Evolutionary conservation across 1,139 yeast species (phyloP).

Genomic region (Suhomyces bribrorum): DNA sequence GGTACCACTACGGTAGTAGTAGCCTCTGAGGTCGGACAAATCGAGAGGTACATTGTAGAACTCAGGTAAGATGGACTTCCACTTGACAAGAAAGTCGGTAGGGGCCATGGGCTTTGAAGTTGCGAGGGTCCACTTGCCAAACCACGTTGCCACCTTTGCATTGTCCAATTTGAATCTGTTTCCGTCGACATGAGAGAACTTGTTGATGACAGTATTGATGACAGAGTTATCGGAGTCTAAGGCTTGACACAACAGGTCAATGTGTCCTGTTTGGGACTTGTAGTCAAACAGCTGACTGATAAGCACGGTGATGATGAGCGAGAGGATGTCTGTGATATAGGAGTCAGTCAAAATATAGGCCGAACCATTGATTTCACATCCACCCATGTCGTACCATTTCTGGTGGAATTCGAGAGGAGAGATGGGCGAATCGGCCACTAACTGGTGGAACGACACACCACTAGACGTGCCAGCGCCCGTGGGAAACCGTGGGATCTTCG

Average conservation of each 20-base stretch:
- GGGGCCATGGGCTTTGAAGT: constrained; percentile 29
- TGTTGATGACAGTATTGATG: constrained; percentile 47
- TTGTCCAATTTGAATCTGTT: constrained; percentile 38
- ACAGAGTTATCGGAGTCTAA: constrained; percentile 33
- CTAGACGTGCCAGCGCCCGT: neutral
- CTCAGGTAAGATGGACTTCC: constrained; percentile 70
- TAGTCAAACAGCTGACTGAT: constrained; percentile 45
- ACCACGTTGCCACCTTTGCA: constrained; percentile 53
- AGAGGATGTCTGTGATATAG: constrained; percentile 33
- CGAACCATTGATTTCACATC: constrained; percentile 47
- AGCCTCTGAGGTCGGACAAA: constrained; percentile 52
- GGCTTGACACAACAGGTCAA: constrained; percentile 21
- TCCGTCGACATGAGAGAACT: constrained; percentile 29
- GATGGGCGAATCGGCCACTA: constrained; percentile 53
- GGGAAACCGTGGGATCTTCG: constrained; percentile 10
- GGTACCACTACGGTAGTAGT: constrained; percentile 51
- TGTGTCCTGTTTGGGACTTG: constrained; percentile 21
- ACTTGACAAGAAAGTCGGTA: constrained; percentile 55
- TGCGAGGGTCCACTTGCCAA: constrained; percentile 56
- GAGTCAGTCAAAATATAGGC: constrained; percentile 30
- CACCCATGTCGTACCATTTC: constrained; percentile 58
- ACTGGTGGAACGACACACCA: constrained; percentile 30
- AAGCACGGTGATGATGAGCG: constrained; percentile 50
- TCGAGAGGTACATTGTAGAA: constrained; percentile 61
- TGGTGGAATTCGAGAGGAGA: constrained; percentile 55